A percentile compares a stretch with the other conserved stretches of the same genome.
Evolutionary conservation across 176 grass and related monocot species (phyloP).

Genomic region (Avena sativa): DNA sequence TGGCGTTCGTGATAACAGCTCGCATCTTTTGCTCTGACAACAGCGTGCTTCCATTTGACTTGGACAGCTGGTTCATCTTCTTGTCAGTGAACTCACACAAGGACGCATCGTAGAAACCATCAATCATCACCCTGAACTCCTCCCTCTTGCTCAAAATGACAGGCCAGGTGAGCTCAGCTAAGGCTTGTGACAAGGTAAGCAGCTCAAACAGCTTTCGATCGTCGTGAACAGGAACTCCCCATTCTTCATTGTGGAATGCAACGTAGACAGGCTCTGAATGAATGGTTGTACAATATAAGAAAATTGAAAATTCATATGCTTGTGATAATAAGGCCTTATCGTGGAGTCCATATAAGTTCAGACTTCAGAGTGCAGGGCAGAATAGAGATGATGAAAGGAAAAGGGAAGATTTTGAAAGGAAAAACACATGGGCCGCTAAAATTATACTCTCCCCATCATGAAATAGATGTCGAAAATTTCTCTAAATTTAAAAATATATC

Average conservation of each 20-base stretch:
- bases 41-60: constrained; percentile 41
- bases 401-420: too few relatives aligned
- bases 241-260: constrained; percentile 68
- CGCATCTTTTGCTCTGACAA: constrained; percentile 66
- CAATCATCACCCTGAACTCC: constrained; percentile 57
- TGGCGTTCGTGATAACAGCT: constrained; percentile 55
- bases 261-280: constrained; percentile 51
- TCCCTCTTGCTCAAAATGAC: constrained; percentile 59
- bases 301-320: neutral
- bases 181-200: constrained; percentile 56
- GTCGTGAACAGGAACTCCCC: constrained; percentile 56
- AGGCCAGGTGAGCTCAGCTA: constrained; percentile 62
- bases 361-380: too few relatives aligned
- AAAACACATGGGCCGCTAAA: too few relatives aligned
- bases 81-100: constrained; percentile 52
- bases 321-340: neutral
- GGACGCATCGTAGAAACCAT: constrained; percentile 43
- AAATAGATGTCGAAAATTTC: too few relatives aligned
- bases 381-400: too few relatives aligned
- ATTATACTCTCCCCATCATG: too few relatives aligned
- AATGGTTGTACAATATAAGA: neutral
- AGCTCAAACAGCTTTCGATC: constrained; percentile 64
- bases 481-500: too few relatives aligned
- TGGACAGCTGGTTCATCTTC: constrained; percentile 45
- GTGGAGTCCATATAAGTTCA: neutral